Evolutionary conservation across 2,329 filamentous ascomycete species (phyloP), one percentile per base, ranked within the genome.

Genomic region (Xylariaceae sp.): DNA sequence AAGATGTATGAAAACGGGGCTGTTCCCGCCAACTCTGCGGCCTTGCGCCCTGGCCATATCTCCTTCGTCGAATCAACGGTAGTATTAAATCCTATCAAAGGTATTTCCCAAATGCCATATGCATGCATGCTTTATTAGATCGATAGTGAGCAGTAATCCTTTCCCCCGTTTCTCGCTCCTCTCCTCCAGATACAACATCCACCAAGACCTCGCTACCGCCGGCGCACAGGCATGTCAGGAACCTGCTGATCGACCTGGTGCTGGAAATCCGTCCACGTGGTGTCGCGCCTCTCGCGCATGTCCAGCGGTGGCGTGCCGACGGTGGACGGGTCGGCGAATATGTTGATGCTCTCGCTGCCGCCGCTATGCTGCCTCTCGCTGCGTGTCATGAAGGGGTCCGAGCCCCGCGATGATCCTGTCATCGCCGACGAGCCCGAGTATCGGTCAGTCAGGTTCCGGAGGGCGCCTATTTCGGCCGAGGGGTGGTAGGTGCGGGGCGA

Each of bases 191-290:
- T n/a, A 24, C 12, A 4, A 35, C 12, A 13, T 8, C 9, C 26
- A 29, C 4, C 8, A 9, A 16, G 21, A 24, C 6, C 6, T 11
- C 8, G 16, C 34, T 37, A 44, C 30, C 40, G 31, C 26, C 36
- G 28, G 11, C 36, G 43, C 4, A 46, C n/a, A 9, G 49, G 49
- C 14, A 39, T 31, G 4, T 41, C 38, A 14, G 37, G 30, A 8
- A 21, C 17, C 11, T 8, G 29, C 19, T 35, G 24, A 16, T 54
- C 51, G 11, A 50, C 53, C 16, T 50, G 44, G 14, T 48, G 34
- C 34, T 56, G 54, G 34, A 57, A 47, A 3, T 46, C 44, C 4
- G 52, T 54, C 55, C 55, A 57, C 38, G 55, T 57, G 17, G 50
- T 52, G 19, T 46, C 36, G 18, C 52, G 41, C 2, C 41, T 36